A percentile compares a stretch with the other conserved stretches of the same genome.
Conservation (phyloP, 176 grass and related monocot genomes). For the Raddia guianensis region DNA sequence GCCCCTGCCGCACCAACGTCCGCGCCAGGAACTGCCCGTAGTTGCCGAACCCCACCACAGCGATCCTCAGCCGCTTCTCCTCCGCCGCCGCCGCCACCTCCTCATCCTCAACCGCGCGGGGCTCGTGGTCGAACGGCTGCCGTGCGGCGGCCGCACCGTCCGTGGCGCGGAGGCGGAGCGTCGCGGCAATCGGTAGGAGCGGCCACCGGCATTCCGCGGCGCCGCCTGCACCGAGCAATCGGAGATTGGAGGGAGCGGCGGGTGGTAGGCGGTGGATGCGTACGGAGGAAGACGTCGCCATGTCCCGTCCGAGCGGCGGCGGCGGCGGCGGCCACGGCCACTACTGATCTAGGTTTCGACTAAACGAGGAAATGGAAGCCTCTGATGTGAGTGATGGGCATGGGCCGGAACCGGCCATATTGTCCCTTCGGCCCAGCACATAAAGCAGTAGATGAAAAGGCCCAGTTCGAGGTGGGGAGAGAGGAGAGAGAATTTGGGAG, state of each 20-base stretch:
- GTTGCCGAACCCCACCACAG: constrained; percentile 81
- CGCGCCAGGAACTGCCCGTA: constrained; percentile 74
- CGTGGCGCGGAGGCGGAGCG: constrained; percentile 44
- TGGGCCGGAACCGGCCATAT: not conserved
- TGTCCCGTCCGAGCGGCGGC: not conserved
- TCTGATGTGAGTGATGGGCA: too few species aligned
- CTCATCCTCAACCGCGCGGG: not conserved
- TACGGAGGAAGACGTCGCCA: constrained; percentile 20
- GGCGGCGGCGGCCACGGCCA: not conserved
- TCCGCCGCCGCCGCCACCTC: not conserved
- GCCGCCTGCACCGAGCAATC: not conserved
- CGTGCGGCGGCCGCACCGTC: constrained; percentile 28
- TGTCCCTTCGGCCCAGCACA: not conserved
- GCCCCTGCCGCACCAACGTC: constrained; percentile 63
- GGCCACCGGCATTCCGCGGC: not conserved
- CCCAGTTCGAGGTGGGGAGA: not conserved
- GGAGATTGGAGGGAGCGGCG: not conserved
- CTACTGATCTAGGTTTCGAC: too few species aligned
- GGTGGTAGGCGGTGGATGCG: constrained; percentile 20
- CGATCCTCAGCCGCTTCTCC: constrained; percentile 62
- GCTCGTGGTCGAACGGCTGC: constrained; percentile 36
- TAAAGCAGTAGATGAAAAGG: not conserved
- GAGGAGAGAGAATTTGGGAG: not conserved
- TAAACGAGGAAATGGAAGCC: not conserved
- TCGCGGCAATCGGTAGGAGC: not conserved